phyloP scores from a whole-genome alignment of 2,329 filamentous ascomycete species.

The Penicillium brevicompactum region DNA sequence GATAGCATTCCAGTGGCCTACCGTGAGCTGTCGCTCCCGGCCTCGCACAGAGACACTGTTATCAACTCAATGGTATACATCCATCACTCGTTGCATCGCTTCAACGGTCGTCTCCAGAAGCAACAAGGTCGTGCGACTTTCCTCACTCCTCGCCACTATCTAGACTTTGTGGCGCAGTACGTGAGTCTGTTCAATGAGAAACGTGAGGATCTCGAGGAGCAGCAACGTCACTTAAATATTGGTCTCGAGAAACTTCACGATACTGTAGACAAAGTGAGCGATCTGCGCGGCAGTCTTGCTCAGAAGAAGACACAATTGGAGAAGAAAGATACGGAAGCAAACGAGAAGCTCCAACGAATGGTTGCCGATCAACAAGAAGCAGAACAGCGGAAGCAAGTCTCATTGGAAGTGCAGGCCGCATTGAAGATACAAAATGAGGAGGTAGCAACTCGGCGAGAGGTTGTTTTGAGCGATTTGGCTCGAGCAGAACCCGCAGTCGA shows the following conservation, averaged over 20 bases:
- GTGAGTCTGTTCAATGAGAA: constrained; percentile 98
- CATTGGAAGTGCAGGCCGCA: constrained; percentile 82
- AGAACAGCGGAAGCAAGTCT: constrained; percentile 84
- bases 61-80: constrained; percentile 99
- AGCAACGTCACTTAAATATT: constrained; percentile 96
- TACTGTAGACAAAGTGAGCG: constrained; percentile 95
- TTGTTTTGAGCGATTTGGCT: constrained; percentile 84
- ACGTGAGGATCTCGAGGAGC: constrained; percentile 95
- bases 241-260: constrained; percentile 96
- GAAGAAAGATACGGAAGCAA: constrained; percentile 90
- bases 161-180: constrained; percentile 98
- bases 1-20: constrained; percentile 94
- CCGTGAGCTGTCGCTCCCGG: constrained; percentile 78
- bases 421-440: constrained; percentile 88
- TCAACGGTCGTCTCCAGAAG: constrained; percentile 84
- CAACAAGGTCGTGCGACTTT: constrained; percentile 93
- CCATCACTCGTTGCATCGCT: constrained; percentile 87
- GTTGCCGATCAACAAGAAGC: constrained; percentile 93
- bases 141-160: constrained; percentile 92
- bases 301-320: constrained; percentile 94
- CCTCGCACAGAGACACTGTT: constrained; percentile 86
- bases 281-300: constrained; percentile 84
- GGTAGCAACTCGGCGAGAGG: constrained; percentile 77
- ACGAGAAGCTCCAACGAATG: constrained; percentile 97
- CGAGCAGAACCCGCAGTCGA: constrained; percentile 89